Evolutionary conservation across 768 basidiomycete genomes (phyloP).

Genomic region (Tylopilus subfusipes): DNA sequence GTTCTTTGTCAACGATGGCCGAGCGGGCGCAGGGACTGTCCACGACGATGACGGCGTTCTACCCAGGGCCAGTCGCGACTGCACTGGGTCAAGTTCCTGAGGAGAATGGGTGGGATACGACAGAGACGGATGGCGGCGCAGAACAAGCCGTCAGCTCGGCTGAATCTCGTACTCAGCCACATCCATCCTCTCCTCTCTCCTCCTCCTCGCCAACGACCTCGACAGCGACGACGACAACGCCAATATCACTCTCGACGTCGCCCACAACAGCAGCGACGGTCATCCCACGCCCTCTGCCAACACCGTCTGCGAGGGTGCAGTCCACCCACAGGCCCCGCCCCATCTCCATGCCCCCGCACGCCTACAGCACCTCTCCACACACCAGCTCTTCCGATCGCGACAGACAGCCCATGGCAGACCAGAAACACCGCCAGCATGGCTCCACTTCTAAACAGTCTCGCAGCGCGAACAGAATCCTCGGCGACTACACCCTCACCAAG

Average conservation of each 20-base stretch:
- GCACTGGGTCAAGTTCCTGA: constrained; percentile 50
- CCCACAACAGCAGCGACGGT: constrained; percentile 25
- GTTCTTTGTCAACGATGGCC: constrained; percentile 14
- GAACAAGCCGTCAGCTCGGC: constrained; percentile 35
- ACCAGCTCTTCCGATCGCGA: constrained; percentile 34
- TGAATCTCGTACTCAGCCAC: constrained; percentile 25
- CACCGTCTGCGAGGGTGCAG: constrained; percentile 20
- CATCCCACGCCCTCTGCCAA: constrained; percentile 33
- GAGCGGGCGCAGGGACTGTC: constrained; percentile 6
- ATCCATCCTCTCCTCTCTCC: constrained; percentile 16
- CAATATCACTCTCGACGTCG: background rate
- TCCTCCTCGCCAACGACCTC: constrained; percentile 8
- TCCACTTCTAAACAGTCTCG: constrained; percentile 36
- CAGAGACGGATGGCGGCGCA: background rate
- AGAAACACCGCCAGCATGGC: constrained; percentile 27
- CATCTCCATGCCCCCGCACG: constrained; percentile 72
- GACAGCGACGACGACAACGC: constrained; percentile 9
- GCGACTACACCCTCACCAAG: constrained; percentile 95
- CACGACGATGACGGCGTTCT: constrained; percentile 34
- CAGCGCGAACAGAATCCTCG: constrained; percentile 57
- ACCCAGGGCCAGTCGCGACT: constrained; percentile 46
- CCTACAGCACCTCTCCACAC: constrained; percentile 35
- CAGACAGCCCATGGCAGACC: constrained; percentile 26
- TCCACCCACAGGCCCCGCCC: constrained; percentile 49
- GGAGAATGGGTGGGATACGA: constrained; percentile 39